Conservation (phyloP, 768 basidiomycete species). For the Coprinopsis marcescibilis region DNA sequence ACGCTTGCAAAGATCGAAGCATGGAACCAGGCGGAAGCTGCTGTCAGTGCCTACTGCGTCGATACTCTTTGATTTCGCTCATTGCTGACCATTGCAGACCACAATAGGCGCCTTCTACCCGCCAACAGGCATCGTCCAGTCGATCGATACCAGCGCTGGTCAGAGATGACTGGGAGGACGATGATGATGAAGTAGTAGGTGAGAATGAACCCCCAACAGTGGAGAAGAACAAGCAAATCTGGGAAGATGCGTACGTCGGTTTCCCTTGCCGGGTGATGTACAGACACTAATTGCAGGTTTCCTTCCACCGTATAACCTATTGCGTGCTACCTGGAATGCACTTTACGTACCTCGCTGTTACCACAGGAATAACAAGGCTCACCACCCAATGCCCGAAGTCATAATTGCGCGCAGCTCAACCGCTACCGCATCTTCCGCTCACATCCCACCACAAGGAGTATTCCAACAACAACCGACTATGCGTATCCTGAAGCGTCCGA, state of each 20-base stretch:
- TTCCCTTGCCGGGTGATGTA: too few species aligned
- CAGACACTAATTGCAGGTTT: too few species aligned
- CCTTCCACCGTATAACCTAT: background rate
- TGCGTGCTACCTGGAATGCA: background rate
- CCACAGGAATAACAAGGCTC: slow-evolving; percentile 48
- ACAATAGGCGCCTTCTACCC: slow-evolving; percentile 1
- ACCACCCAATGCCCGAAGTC: slow-evolving; percentile 65
- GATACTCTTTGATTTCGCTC: background rate
- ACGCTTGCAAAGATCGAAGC: background rate
- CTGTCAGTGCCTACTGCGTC: background rate
- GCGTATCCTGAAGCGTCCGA: slow-evolving; percentile 69
- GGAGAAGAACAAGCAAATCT: slow-evolving; percentile 46
- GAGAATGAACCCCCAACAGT: slow-evolving; percentile 19
- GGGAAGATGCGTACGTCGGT: slow-evolving; percentile 74
- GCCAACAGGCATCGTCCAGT: slow-evolving; percentile 6
- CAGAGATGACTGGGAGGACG: slow-evolving; percentile 27
- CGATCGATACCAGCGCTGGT: slow-evolving; percentile 9
- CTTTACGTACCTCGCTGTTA: background rate
- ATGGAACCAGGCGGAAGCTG: slow-evolving; percentile 2
- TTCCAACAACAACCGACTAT: slow-evolving; percentile 51
- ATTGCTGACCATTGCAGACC: slow-evolving; percentile 3
- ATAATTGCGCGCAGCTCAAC: slow-evolving; percentile 34
- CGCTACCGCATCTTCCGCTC: slow-evolving; percentile 26
- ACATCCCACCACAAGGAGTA: slow-evolving; percentile 45
- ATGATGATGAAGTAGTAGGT: slow-evolving; percentile 19